These are phyloP conservation scores for Rosa lucieae DNA, from an alignment of 306 rosid genomes.

Conservation along the genomic window DNA sequence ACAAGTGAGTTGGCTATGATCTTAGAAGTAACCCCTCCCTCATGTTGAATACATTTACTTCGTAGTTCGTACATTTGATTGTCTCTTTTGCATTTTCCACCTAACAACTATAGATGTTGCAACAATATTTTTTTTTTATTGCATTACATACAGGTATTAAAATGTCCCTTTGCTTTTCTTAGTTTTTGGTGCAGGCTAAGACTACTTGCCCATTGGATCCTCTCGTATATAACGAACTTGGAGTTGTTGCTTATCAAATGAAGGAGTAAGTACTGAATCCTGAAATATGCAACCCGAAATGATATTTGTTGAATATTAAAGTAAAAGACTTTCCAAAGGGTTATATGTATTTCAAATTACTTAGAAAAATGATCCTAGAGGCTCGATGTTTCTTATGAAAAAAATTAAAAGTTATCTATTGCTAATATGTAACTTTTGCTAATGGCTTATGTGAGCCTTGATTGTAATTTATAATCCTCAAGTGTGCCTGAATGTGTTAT, in stretches of 20 bases:
- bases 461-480: not conserved
- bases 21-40: not conserved
- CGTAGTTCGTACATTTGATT: not conserved
- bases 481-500: not conserved
- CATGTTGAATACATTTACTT: not conserved
- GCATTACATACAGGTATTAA: conserved; percentile 25
- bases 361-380: not conserved
- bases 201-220: conserved; percentile 88
- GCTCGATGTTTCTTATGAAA: not conserved
- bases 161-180: conserved; percentile 26
- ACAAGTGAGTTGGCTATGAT: conserved; percentile 1
- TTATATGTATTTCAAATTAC: not conserved
- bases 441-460: not conserved
- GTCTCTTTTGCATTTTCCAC: not conserved
- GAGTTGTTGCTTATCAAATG: conserved; percentile 95
- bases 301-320: not conserved
- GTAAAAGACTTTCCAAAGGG: not conserved
- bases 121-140: not conserved
- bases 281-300: not conserved
- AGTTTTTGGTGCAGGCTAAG: conserved; percentile 90
- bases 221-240: conserved; percentile 91
- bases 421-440: not conserved
- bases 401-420: not conserved
- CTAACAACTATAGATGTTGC: not conserved
- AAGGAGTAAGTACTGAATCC: conserved; percentile 65